Conservation (phyloP, 2,329 filamentous ascomycete species). For the Huntiella moniliformis region DNA sequence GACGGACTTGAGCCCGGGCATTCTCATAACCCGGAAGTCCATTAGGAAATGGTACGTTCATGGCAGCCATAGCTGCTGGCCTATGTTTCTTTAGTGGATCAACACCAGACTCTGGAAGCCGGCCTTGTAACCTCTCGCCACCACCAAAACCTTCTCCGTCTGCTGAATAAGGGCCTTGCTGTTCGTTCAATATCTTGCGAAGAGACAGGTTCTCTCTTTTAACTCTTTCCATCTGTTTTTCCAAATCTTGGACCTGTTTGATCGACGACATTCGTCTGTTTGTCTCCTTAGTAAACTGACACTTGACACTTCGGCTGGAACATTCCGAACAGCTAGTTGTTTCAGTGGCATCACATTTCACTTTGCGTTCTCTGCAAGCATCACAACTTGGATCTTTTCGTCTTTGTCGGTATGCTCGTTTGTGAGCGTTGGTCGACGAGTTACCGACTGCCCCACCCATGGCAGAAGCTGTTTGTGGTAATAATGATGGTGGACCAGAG, state of each 20-base stretch:
- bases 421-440: conserved; percentile 37
- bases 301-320: conserved; percentile 88
- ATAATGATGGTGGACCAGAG: conserved; percentile 1
- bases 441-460: neutral
- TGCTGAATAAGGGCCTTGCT: conserved; percentile 32
- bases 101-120: conserved; percentile 6
- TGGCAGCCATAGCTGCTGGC: conserved; percentile 10
- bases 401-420: conserved; percentile 83
- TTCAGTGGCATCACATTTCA: conserved; percentile 90
- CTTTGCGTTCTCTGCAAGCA: conserved; percentile 73
- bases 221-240: conserved; percentile 69
- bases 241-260: conserved; percentile 94
- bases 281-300: conserved; percentile 97
- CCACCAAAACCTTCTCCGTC: conserved; percentile 27
- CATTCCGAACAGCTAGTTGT: conserved; percentile 94
- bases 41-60: conserved; percentile 10
- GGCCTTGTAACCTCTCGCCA: conserved; percentile 23
- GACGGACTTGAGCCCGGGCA: conserved; percentile 10
- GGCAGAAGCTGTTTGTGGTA: neutral
- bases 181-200: conserved; percentile 40
- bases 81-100: conserved; percentile 11
- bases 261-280: conserved; percentile 98
- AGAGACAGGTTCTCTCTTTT: conserved; percentile 64
- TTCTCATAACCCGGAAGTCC: conserved; percentile 9
- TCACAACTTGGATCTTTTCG: conserved; percentile 96